Evolutionary conservation across 2,329 filamentous ascomycete species (phyloP), one percentile per base, ranked within the genome.

Genomic region (Fusarium sp.): DNA sequence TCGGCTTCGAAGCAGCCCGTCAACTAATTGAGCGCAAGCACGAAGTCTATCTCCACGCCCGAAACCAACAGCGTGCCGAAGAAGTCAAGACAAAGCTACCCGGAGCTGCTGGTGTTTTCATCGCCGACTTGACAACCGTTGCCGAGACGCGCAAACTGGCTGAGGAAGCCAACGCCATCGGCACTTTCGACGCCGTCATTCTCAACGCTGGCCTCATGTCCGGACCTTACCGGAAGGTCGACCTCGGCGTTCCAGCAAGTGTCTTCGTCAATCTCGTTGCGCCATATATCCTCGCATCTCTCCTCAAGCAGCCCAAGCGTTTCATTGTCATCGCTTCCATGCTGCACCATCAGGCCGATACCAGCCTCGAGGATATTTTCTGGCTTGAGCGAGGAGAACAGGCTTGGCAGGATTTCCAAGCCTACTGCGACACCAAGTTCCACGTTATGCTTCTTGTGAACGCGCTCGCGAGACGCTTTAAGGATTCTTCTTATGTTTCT

Each of bases 251-350:
- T 1, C 70, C 73, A 18, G 68, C 73, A 4, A 57, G 64, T 22
- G 64, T 71, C n/a, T 61, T 66, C n/a, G 68, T 73, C 44, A 75
- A 75, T 25, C 29, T 73, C 6, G 32, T 75, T n/a, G 53, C 72
- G 1, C 72, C 72, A 5, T 75, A 75, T n/a, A 70, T 75, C 25
- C 57, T 75, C 25, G 22, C 73, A 2, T 63, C 56, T 12, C 70
- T 75, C 5, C 55, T 75, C 16, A 65, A 63, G 2, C 62, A 40
- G 14, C 72, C 73, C 9, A 73, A 64, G 49, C 66, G 72, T 8
- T 60, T 75, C 12, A 46, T 66, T 6, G 74, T 61, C 30, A 60
- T 74, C 12, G 54, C 62, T 11, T 75, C 72, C 8, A 29, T 68
- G 20, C 63, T 74, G 7, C 72, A 75, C 52, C 53, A 55, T 38